Evolutionary conservation across 2,329 filamentous ascomycete genomes (phyloP).

Genomic region (Ophiostoma perfectum): DNA sequence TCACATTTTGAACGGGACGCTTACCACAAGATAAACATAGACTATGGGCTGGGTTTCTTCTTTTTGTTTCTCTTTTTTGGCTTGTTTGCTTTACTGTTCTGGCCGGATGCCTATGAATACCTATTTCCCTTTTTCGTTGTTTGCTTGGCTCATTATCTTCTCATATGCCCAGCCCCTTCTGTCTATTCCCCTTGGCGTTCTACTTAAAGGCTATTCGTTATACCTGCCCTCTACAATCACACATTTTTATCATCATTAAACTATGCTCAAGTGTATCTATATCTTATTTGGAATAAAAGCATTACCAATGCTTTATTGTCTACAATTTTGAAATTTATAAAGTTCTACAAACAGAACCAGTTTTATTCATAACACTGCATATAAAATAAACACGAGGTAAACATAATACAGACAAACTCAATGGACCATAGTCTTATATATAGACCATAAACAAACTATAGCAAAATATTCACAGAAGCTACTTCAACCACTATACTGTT

Average conservation of each 20-base stretch:
- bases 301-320: no score
- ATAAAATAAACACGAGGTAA: no score
- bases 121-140: slow-evolving; percentile 1
- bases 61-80: neutral
- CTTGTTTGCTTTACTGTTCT: neutral
- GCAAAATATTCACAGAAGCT: neutral
- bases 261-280: no score
- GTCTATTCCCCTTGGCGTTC: neutral
- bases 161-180: neutral
- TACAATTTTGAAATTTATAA: no score
- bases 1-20: neutral
- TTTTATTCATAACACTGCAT: no score
- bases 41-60: slow-evolving; percentile 1
- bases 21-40: slow-evolving; percentile 11
- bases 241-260: neutral
- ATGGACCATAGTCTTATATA: no score
- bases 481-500: neutral
- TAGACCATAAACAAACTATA: no score
- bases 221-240: neutral
- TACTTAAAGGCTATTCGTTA: neutral
- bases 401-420: no score
- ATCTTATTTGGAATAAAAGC: no score
- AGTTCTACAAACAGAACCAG: no score
- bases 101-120: slow-evolving; percentile 11
- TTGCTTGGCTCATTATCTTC: neutral